phyloP scores from a whole-genome alignment of 257 asterid genomes.

The Ajuga chamaepitys region DNA sequence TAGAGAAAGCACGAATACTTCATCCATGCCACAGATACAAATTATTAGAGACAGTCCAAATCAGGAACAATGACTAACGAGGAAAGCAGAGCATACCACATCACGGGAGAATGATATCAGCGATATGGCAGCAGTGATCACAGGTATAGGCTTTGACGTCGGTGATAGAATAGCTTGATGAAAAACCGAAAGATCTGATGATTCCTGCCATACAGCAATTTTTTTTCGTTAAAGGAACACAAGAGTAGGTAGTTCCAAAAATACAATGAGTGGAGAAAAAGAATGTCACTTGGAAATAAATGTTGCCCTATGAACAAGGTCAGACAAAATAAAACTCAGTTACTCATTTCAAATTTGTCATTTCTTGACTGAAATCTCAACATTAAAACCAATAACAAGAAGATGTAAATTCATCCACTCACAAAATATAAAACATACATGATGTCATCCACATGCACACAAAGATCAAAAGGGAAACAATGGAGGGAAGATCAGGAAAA shows the following conservation, averaged over 20 bases:
- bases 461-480: background rate
- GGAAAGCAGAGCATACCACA: constrained; percentile 44
- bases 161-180: constrained; percentile 66
- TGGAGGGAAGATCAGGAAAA: background rate
- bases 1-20: background rate
- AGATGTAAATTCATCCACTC: background rate
- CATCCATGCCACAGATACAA: background rate
- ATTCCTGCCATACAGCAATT: constrained; percentile 46
- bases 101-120: constrained; percentile 60
- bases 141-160: constrained; percentile 63
- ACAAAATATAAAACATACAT: background rate
- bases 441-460: background rate
- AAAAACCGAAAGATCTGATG: constrained; percentile 35
- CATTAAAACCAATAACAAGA: background rate
- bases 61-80: background rate
- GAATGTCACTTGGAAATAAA: background rate
- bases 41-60: background rate
- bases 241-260: background rate
- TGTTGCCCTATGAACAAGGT: background rate
- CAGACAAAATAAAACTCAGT: background rate
- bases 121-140: constrained; percentile 65
- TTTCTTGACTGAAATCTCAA: background rate
- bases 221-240: background rate
- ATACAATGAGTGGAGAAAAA: constrained; percentile 2
- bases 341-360: background rate